These are phyloP conservation scores for Dactylella cylindrospora DNA, from an alignment of 2,329 filamentous ascomycete species.

Conservation along the genomic window DNA sequence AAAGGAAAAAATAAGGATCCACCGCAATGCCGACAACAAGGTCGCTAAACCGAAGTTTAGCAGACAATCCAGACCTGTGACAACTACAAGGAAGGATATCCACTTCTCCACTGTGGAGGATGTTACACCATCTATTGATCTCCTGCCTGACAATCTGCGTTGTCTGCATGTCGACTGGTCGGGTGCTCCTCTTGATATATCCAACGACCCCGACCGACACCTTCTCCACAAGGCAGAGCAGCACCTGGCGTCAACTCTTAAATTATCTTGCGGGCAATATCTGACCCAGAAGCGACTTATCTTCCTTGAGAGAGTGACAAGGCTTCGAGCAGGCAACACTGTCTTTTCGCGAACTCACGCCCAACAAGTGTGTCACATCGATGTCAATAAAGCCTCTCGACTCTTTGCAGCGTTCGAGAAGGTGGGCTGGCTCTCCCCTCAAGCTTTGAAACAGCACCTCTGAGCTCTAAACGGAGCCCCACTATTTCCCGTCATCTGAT, in stretches of 20 bases:
- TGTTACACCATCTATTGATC: slow-evolving; percentile 68
- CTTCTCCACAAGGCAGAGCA: slow-evolving; percentile 79
- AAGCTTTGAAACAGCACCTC: slow-evolving; percentile 53
- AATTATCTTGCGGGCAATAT: slow-evolving; percentile 83
- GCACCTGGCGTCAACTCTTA: slow-evolving; percentile 72
- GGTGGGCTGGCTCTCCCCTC: slow-evolving; percentile 74
- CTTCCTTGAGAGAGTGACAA: slow-evolving; percentile 73
- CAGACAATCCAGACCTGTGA: slow-evolving; percentile 51
- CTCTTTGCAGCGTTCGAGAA: slow-evolving; percentile 86
- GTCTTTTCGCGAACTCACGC: slow-evolving; percentile 94
- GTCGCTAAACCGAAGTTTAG: slow-evolving; percentile 33
- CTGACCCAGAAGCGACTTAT: slow-evolving; percentile 90
- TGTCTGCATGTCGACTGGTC: slow-evolving; percentile 85
- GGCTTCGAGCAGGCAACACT: slow-evolving; percentile 65
- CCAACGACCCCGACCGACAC: slow-evolving; percentile 67
- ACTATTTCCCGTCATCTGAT: neutral
- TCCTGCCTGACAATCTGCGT: slow-evolving; percentile 67
- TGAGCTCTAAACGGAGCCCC: slow-evolving; percentile 1
- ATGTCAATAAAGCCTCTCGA: slow-evolving; percentile 95
- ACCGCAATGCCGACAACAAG: slow-evolving; percentile 25
- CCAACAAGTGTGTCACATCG: slow-evolving; percentile 95
- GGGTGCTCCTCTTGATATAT: slow-evolving; percentile 74
- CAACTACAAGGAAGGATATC: slow-evolving; percentile 76
- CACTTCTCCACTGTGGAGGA: slow-evolving; percentile 73
- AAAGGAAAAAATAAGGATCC: slow-evolving; percentile 22